A percentile compares a stretch with the other conserved stretches of the same genome.
Conservation (phyloP, 176 grass and related monocot genomes). For the Elaeis guineensis region DNA sequence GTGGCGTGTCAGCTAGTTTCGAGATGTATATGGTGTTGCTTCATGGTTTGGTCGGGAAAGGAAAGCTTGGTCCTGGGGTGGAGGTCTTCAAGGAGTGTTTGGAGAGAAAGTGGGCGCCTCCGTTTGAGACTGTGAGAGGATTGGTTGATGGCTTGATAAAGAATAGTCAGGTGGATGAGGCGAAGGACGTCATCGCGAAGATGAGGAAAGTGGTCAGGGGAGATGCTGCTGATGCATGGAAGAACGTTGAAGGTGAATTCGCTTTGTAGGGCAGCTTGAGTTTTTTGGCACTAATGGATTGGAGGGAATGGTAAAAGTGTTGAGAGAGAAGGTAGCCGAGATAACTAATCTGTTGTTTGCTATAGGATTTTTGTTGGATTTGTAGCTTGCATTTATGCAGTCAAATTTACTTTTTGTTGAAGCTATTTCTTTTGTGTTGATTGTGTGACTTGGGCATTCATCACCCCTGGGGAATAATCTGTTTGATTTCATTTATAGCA, state of each 20-base stretch:
- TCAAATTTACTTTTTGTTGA: no score
- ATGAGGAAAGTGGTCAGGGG: slow-evolving; percentile 52
- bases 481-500: no score
- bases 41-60: slow-evolving; percentile 44
- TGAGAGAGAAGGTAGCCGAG: no score
- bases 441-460: no score
- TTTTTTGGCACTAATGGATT: no score
- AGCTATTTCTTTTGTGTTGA: no score
- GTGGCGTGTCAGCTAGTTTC: slow-evolving; percentile 39
- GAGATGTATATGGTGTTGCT: slow-evolving; percentile 48
- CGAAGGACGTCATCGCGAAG: slow-evolving; percentile 31
- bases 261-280: background rate
- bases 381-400: no score
- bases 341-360: no score
- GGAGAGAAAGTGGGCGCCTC: slow-evolving; percentile 48
- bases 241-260: slow-evolving; percentile 55
- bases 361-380: no score
- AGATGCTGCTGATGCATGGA: slow-evolving; percentile 50
- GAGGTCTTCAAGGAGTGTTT: slow-evolving; percentile 64
- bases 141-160: slow-evolving; percentile 50
- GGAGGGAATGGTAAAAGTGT: no score
- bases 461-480: no score
- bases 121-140: slow-evolving; percentile 42
- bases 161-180: slow-evolving; percentile 43
- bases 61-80: slow-evolving; percentile 26